These are phyloP conservation scores for Fulvia fulva DNA, from an alignment of 2,329 filamentous ascomycete genomes.

Conservation along the genomic window DNA sequence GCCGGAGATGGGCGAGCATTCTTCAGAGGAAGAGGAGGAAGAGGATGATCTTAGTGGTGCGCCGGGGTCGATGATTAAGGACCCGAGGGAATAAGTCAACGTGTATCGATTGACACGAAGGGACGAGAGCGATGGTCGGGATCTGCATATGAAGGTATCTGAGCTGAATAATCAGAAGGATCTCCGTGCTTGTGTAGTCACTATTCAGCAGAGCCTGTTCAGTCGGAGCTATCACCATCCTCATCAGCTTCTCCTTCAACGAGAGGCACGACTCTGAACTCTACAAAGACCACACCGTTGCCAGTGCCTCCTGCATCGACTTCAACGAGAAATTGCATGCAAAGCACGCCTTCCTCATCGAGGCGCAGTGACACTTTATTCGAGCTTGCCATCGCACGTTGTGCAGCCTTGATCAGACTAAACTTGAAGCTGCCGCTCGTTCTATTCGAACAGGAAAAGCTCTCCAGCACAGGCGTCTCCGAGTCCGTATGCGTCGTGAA, in stretches of 20 bases:
- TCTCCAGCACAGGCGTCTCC: conserved; percentile 59
- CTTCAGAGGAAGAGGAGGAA: too few relatives aligned
- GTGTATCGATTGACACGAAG: too few relatives aligned
- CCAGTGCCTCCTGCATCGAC: conserved; percentile 51
- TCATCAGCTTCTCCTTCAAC: conserved; percentile 56
- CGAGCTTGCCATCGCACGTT: conserved; percentile 86
- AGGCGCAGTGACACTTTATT: conserved; percentile 88
- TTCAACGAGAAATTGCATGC: conserved; percentile 94
- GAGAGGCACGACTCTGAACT: conserved; percentile 78
- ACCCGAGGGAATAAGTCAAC: too few relatives aligned
- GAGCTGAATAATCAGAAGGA: too few relatives aligned
- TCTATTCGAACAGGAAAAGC: conserved; percentile 59
- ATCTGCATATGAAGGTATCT: too few relatives aligned
- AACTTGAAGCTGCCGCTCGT: conserved; percentile 78
- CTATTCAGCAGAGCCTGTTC: neutral
- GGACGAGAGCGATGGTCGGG: too few relatives aligned
- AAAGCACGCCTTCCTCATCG: conserved; percentile 85
- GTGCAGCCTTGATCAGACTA: conserved; percentile 75
- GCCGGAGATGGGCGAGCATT: too few relatives aligned
- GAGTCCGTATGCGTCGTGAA: conserved; percentile 41
- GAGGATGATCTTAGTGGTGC: neutral
- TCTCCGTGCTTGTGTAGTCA: too few relatives aligned
- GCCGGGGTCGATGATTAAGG: neutral
- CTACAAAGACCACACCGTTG: conserved; percentile 63
- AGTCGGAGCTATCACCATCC: conserved; percentile 11